Conservation (phyloP, 139 green algal genomes). For the Marvania coccoides region DNA sequence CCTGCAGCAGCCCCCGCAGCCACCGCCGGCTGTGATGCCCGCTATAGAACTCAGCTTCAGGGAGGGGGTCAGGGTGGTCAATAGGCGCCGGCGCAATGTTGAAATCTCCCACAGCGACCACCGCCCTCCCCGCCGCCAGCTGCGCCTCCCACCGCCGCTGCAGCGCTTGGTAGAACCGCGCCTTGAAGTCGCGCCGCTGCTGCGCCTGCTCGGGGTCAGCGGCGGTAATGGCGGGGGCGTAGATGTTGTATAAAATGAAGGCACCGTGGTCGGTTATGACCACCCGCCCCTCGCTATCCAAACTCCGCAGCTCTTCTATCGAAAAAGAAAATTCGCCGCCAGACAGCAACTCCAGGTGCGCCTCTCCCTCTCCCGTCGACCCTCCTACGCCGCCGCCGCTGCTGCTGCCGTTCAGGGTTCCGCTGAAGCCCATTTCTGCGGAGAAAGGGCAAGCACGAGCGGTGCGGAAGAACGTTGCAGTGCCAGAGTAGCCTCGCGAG, state of each 20-base stretch:
- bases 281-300: slow-evolving; percentile 50
- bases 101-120: slow-evolving; percentile 62
- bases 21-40: slow-evolving; percentile 15
- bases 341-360: neutral
- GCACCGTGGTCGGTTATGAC: slow-evolving; percentile 48
- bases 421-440: slow-evolving; percentile 43
- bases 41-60: neutral
- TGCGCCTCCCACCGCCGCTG: slow-evolving; percentile 29
- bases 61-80: slow-evolving; percentile 23
- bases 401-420: neutral
- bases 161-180: slow-evolving; percentile 33
- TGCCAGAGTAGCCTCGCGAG: slow-evolving; percentile 43
- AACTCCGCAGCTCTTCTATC: slow-evolving; percentile 15
- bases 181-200: slow-evolving; percentile 34
- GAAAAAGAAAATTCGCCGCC: too few relatives aligned
- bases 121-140: slow-evolving; percentile 25
- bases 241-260: slow-evolving; percentile 54
- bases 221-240: slow-evolving; percentile 38
- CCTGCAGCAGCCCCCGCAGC: slow-evolving; percentile 29
- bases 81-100: slow-evolving; percentile 53
- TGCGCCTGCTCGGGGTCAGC: slow-evolving; percentile 21
- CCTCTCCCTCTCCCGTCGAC: neutral
- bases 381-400: neutral
- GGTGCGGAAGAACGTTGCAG: slow-evolving; percentile 47
- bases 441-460: slow-evolving; percentile 15